Percentiles rank a stretch among this genome's conserved stretches.
Conservation (phyloP, 1,284 basidiomycete species). For the Abortiporus biennis region DNA sequence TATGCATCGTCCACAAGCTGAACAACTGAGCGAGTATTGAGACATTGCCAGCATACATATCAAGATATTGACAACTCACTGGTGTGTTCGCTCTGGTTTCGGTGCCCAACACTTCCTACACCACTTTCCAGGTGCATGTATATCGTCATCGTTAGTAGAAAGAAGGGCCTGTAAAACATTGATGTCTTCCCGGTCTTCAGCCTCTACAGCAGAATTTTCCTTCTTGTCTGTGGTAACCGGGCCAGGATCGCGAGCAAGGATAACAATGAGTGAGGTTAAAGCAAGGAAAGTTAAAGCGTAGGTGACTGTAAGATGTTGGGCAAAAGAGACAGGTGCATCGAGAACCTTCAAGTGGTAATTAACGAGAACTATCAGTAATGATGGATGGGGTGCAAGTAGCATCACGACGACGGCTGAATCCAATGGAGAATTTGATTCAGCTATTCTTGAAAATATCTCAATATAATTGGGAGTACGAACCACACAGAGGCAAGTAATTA, state of each 20-base stretch:
- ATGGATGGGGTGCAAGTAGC: constrained; percentile 67
- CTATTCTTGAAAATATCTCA: constrained; percentile 2
- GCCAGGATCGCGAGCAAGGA: constrained; percentile 68
- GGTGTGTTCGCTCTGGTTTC: constrained; percentile 82
- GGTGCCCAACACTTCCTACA: constrained; percentile 72
- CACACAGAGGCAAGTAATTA: constrained; percentile 48
- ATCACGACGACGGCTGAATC: constrained; percentile 47
- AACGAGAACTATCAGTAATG: constrained; percentile 57
- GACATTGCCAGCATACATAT: not conserved
- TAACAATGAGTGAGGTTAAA: constrained; percentile 66
- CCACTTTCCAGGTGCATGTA: constrained; percentile 51
- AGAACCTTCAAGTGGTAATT: constrained; percentile 57
- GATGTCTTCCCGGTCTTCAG: constrained; percentile 37
- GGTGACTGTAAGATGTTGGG: constrained; percentile 45
- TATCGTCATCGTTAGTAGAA: constrained; percentile 41
- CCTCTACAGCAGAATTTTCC: constrained; percentile 15
- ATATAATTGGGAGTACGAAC: constrained; percentile 29
- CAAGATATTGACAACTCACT: constrained; percentile 28
- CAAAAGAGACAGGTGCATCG: constrained; percentile 38
- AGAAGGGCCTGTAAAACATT: constrained; percentile 58
- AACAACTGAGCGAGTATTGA: constrained; percentile 35
- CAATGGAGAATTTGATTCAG: constrained; percentile 5
- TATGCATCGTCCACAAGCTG: constrained; percentile 71
- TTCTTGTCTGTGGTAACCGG: constrained; percentile 35
- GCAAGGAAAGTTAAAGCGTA: constrained; percentile 63